Percentiles rank a stretch among this genome's conserved stretches.
These are phyloP conservation scores for Aeschynomene evenia DNA, from an alignment of 306 rosid genomes.

Conservation along the genomic window DNA sequence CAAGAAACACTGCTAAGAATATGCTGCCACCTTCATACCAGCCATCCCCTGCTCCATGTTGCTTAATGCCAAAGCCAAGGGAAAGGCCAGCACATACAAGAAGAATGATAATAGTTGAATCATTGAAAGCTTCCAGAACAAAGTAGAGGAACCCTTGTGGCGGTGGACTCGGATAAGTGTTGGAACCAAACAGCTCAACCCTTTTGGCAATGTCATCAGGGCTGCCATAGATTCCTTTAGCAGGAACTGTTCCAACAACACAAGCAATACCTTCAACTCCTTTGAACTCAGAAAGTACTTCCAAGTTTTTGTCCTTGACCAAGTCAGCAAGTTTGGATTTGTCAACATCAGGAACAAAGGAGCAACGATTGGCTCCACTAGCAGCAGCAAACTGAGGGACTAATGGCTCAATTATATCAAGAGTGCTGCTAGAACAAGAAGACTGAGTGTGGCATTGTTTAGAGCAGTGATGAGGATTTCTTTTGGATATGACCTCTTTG, in stretches of 20 bases:
- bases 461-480: constrained; percentile 11
- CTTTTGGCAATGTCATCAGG: constrained; percentile 39
- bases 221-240: constrained; percentile 47
- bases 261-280: constrained; percentile 47
- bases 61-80: constrained; percentile 82
- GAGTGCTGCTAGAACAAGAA: not conserved
- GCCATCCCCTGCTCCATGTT: constrained; percentile 65
- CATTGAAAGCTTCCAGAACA: constrained; percentile 73
- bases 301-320: constrained; percentile 52
- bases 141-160: constrained; percentile 59
- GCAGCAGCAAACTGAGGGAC: constrained; percentile 3
- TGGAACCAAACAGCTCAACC: constrained; percentile 51
- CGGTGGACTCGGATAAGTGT: constrained; percentile 65
- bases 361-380: not conserved
- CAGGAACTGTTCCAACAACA: constrained; percentile 41
- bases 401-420: constrained; percentile 37
- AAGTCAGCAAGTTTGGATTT: constrained; percentile 34
- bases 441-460: constrained; percentile 32
- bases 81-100: constrained; percentile 73
- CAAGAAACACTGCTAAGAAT: constrained; percentile 67
- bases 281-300: constrained; percentile 32
- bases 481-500: constrained; percentile 36
- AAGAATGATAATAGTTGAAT: constrained; percentile 69
- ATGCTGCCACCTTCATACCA: constrained; percentile 96
- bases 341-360: constrained; percentile 24